These are phyloP conservation scores for Arachnopeziza araneosa DNA, from an alignment of 2,329 filamentous ascomycete species.

Conservation along the genomic window DNA sequence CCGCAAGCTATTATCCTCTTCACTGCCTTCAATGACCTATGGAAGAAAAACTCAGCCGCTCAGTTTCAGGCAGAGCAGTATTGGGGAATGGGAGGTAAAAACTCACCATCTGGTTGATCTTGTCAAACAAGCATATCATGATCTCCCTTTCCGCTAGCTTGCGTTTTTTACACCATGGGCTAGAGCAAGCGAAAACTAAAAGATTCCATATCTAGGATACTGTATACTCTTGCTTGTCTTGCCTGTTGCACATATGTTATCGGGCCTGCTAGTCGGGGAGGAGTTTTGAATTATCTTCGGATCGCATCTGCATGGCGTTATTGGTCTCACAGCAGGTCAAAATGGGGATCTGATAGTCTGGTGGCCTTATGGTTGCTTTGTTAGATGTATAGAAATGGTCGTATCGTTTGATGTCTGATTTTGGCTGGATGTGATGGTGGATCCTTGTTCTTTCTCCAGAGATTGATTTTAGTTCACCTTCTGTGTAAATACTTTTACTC, in stretches of 20 bases:
- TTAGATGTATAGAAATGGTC: conserved; percentile 1
- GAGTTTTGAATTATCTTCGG: not conserved
- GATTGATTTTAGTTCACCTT: conserved; percentile 12
- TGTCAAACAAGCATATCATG: not conserved
- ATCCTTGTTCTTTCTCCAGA: conserved; percentile 1
- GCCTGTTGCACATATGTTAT: not conserved
- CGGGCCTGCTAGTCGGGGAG: not conserved
- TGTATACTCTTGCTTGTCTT: not conserved
- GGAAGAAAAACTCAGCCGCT: conserved; percentile 61
- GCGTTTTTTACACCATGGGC: too few species aligned
- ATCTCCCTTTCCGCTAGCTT: not conserved
- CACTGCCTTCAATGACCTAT: conserved; percentile 72
- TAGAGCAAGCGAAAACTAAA: too few species aligned
- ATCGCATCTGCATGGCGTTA: conserved; percentile 7
- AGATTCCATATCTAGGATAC: too few species aligned
- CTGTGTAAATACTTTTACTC: conserved; percentile 18
- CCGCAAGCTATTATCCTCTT: conserved; percentile 61
- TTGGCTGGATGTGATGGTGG: conserved; percentile 1
- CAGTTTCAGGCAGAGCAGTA: conserved; percentile 70
- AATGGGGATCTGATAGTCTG: conserved; percentile 4
- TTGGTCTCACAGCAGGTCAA: conserved; percentile 3
- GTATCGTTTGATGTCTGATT: conserved; percentile 14
- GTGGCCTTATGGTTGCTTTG: conserved; percentile 3
- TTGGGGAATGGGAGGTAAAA: conserved; percentile 58
- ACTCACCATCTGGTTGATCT: conserved; percentile 23